Evolutionary conservation across 2,329 filamentous ascomycete genomes (phyloP), one percentile per base, ranked within the genome.

Genomic region (Plenodomus tracheiphilus): DNA sequence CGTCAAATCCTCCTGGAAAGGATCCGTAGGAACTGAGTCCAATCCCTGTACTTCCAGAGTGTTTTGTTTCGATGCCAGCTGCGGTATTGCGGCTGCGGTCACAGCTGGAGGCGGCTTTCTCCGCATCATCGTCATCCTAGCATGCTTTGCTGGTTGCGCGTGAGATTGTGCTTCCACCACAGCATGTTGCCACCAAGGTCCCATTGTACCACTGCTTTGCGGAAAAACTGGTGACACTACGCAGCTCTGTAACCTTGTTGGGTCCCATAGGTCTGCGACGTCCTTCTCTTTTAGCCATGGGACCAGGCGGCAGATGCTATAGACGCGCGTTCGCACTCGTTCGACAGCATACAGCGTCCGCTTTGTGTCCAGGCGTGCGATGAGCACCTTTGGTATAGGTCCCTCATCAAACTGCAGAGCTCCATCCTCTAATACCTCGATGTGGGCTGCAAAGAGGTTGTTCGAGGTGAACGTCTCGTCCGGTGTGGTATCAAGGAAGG

Each of bases 271-370:
- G 40, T 51, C 65, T 49, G 63, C 39, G 19, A 91, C 73, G 6
- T 77, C 73, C 30, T 80, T 77, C 43, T 87, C 65, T 52, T 85
- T 81, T 18, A 88, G 78, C 86, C 87, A 89, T 17, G 75, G 70
- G 2, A 83, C 86, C 37, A 94, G 74, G 60, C 82, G 85, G 69
- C 86, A 91, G 20, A 90, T 67, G 10, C 83, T 81, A 66, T 89
- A 92, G 3, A 87, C 75, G 1, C 80, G 80, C 39, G 74, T 70
- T 15, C 78, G 75, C 30, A 88, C 83, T 19, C 83, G 79, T 73
- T 92, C 88, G 25, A 92, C 89, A 46, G 85, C 84, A 88, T 92
- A 97, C 2, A 97, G 69, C 0, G 86, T 83, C 73, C 89, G 88
- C 56, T 93, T 66, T 7, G 57, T 52, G 36, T 70, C 69, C 34